These are phyloP conservation scores for Eimeria sp. DNA, from an alignment of 169 alveolate species.

Conservation along the genomic window DNA sequence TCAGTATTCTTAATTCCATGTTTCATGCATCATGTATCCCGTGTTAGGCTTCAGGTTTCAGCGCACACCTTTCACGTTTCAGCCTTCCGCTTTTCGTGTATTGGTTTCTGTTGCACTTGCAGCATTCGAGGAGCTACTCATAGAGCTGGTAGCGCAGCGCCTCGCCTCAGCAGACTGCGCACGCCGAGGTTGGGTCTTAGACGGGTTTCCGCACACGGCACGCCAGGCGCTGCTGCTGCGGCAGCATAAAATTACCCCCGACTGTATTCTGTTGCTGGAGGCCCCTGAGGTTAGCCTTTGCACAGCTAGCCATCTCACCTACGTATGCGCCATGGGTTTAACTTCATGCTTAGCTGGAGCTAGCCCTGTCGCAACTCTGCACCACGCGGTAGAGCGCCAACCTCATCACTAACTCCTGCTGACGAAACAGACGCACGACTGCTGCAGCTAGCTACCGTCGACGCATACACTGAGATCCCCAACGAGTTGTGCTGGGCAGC, in stretches of 20 bases:
- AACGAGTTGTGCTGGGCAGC: neutral
- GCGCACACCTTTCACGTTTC: neutral
- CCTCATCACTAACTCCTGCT: neutral
- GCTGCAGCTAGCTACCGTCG: neutral
- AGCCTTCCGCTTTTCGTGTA: neutral
- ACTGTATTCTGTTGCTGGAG: conserved; percentile 88
- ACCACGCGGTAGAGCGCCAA: no score
- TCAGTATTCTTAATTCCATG: neutral
- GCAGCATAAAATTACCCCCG: conserved; percentile 89
- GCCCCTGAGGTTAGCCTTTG: conserved; percentile 15
- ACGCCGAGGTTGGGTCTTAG: conserved; percentile 93
- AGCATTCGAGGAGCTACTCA: conserved; percentile 89
- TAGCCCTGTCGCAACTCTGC: neutral
- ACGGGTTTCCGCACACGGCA: conserved; percentile 92
- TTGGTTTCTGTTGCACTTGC: conserved; percentile 16
- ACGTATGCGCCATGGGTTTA: neutral
- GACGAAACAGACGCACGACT: neutral
- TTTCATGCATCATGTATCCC: neutral
- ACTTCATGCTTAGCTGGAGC: neutral
- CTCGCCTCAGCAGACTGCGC: conserved; percentile 91
- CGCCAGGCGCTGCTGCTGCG: conserved; percentile 88
- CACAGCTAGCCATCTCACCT: neutral
- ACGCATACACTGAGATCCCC: neutral
- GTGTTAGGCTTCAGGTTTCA: neutral
- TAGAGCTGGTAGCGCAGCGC: conserved; percentile 89